Evolutionary conservation across 2,329 filamentous ascomycete genomes (phyloP), one percentile per base, ranked within the genome.

Genomic region (Fusarium nurragi): DNA sequence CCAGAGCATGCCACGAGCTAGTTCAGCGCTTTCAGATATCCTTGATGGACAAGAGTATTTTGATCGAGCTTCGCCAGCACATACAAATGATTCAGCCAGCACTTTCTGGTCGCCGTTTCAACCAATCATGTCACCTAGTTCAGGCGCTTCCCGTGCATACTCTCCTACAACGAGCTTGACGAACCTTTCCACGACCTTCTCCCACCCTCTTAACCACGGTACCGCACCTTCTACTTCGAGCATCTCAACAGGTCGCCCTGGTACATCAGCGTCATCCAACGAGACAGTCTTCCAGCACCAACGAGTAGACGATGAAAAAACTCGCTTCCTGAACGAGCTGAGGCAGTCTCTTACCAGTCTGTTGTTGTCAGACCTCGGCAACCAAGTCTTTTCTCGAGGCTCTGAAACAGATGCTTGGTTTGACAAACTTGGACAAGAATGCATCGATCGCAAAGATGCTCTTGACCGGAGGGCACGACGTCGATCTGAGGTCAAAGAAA

Each of bases 331-430:
- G 51, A 82, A 86, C 9, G 90, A 93, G 26, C 81, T 97, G 26
- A 89, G 89, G 69, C 91, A 94, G 73, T 91, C 89, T 0, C 79
- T 98, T 36, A 94, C 90, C 3, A 94, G 93, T 65, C 82, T 99
- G 18, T 79, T 98, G 3, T 80, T 98, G 23, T 98, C 94, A 46
- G 95, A 99, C 74, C 83, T 98, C 5, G 93, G 94, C 7, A 93
- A 90, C 37, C 86, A 92, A 26, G 90, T 97, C 2, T 95, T 96
- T 76, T 88, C 89, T n/a, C 87, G 86, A 47, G 95, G 95, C 4
- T 97, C 93, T 38, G 95, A 99, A 79, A 98, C 94, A 1, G 95
- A 98, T 75, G 83, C 83, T 4, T 97, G 94, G 90, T 95, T 97
- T 68, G 83, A 86, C 49, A 86, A 86, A 14, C 76, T 93, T 8